phyloP scores from a whole-genome alignment of 2,329 filamentous ascomycete genomes.

The Aspergillus awamori region DNA sequence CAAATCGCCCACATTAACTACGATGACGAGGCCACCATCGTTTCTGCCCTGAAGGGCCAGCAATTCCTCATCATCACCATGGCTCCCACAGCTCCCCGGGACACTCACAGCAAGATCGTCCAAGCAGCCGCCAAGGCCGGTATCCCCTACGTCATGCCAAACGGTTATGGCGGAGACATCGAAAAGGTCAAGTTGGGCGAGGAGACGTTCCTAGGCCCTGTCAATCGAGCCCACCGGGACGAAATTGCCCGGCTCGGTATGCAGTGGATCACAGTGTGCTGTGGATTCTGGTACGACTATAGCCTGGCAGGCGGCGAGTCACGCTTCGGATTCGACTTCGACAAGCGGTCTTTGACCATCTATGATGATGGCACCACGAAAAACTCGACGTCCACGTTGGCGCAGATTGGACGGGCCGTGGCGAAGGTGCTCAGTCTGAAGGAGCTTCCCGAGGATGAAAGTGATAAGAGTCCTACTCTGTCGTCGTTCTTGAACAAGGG shows the following conservation, averaged over 20 bases:
- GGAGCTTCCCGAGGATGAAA: constrained; percentile 43
- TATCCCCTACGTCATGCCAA: constrained; percentile 60
- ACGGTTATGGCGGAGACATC: constrained; percentile 44
- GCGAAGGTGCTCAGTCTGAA: constrained; percentile 55
- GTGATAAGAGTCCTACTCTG: constrained; percentile 44
- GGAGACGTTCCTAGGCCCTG: constrained; percentile 39
- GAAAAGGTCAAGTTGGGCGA: constrained; percentile 37
- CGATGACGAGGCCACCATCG: constrained; percentile 48
- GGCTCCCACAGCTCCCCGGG: constrained; percentile 45
- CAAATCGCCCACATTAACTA: constrained; percentile 53
- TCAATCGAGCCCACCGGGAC: constrained; percentile 28
- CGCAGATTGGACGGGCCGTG: constrained; percentile 58
- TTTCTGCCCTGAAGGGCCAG: constrained; percentile 56
- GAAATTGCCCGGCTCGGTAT: constrained; percentile 48
- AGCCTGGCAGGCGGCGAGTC: constrained; percentile 44
- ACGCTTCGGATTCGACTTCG: constrained; percentile 56
- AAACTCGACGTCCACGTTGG: constrained; percentile 62
- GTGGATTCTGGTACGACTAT: constrained; percentile 59
- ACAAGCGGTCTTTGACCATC: constrained; percentile 46
- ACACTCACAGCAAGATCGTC: constrained; percentile 55
- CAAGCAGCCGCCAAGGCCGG: constrained; percentile 59
- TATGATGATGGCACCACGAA: constrained; percentile 60
- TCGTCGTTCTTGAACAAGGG: constrained; percentile 52
- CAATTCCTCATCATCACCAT: constrained; percentile 63
- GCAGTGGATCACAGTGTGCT: constrained; percentile 50